Conservation (phyloP, 176 grass and related monocot species). For the Avena atlantica region DNA sequence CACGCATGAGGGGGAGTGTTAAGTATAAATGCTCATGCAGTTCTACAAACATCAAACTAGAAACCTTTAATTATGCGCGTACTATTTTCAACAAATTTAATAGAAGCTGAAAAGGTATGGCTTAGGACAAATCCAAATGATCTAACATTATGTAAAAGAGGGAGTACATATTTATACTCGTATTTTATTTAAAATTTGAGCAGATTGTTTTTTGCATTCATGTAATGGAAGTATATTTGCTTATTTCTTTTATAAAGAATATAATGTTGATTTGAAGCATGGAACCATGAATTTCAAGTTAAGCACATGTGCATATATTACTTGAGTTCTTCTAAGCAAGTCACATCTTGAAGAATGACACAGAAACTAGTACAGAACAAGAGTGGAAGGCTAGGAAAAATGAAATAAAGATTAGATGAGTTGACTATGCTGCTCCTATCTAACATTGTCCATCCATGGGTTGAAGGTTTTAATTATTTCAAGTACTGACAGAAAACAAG, state of each 20-base stretch:
- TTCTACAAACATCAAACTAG: too few relatives aligned
- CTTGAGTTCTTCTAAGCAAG: neutral
- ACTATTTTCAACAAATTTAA: too few relatives aligned
- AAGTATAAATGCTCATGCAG: too few relatives aligned
- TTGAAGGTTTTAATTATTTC: neutral
- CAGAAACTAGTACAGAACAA: neutral
- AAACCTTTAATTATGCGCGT: too few relatives aligned
- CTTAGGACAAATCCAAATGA: too few relatives aligned
- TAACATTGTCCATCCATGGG: neutral
- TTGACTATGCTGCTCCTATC: neutral
- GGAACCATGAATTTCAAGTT: neutral
- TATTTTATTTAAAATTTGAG: too few relatives aligned
- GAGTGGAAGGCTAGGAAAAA: neutral
- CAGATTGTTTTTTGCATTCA: neutral
- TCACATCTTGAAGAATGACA: neutral
- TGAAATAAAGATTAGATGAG: neutral
- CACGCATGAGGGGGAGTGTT: too few relatives aligned
- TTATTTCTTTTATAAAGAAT: neutral
- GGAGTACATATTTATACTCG: too few relatives aligned
- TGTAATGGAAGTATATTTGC: neutral
- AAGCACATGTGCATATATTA: neutral
- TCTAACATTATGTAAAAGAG: too few relatives aligned
- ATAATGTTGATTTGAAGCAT: neutral
- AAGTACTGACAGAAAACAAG: neutral
- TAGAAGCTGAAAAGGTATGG: too few relatives aligned